Conservation (phyloP, 495 filamentous ascomycete species). For the Podospora fimiseda region DNA sequence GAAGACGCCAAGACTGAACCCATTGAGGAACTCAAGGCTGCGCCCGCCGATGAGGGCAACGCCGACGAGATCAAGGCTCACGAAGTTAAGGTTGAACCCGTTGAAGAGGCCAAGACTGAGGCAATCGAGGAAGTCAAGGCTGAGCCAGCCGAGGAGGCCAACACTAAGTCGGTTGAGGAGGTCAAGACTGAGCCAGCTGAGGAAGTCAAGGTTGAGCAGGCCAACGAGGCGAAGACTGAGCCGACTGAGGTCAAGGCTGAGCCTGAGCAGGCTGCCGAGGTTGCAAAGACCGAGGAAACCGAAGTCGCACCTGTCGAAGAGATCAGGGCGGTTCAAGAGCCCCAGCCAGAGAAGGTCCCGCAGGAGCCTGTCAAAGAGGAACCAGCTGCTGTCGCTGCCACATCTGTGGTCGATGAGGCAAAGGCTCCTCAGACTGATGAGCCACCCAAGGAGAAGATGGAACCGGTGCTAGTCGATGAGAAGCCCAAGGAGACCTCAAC, state of each 20-base stretch:
- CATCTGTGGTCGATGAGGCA: neutral
- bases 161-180: constrained; percentile 8
- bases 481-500: constrained; percentile 12
- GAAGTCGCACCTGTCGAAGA: neutral
- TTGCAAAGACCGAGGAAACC: neutral
- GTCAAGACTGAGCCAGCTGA: constrained; percentile 8
- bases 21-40: constrained; percentile 3
- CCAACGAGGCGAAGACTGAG: too few species aligned
- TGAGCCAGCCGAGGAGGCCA: constrained; percentile 9
- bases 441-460: neutral
- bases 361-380: neutral
- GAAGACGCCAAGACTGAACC: constrained; percentile 6
- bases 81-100: neutral
- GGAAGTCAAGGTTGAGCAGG: constrained; percentile 4
- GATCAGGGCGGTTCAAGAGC: neutral
- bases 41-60: constrained; percentile 4
- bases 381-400: neutral
- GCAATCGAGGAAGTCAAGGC: neutral
- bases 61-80: constrained; percentile 4
- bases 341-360: neutral
- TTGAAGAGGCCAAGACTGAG: neutral
- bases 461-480: constrained; percentile 1
- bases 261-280: constrained; percentile 5
- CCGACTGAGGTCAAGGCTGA: constrained; percentile 1
- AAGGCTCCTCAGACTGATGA: neutral